phyloP scores from a whole-genome alignment of 352 stramenopile species.

The Globisporangium nagaii region DNA sequence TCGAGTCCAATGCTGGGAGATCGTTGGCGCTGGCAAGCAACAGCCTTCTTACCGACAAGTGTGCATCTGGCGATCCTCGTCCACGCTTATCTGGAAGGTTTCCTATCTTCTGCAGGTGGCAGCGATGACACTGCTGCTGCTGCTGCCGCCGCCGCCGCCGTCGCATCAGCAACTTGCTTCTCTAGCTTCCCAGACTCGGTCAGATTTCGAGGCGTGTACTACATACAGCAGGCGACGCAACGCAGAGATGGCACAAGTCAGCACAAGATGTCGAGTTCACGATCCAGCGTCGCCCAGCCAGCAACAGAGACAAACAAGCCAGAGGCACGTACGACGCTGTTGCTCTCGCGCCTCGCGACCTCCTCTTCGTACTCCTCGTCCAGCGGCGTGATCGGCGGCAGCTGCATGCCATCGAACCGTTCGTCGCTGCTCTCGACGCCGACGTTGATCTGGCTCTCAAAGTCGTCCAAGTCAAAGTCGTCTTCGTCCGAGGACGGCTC shows the following conservation, averaged over 20 bases:
- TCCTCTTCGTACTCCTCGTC: slow-evolving; percentile 62
- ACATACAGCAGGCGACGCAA: no score
- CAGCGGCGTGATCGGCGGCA: slow-evolving; percentile 27
- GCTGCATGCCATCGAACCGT: background rate
- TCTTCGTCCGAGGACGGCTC: slow-evolving; percentile 39
- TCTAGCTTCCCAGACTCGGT: background rate
- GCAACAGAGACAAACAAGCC: background rate
- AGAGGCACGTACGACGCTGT: slow-evolving; percentile 23
- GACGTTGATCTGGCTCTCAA: slow-evolving; percentile 25
- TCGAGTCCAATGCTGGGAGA: no score
- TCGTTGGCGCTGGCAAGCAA: no score
- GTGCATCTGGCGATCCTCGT: no score
- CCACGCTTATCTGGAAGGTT: background rate
- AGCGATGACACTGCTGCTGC: no score
- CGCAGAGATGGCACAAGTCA: no score
- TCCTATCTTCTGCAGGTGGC: no score
- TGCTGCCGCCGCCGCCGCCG: background rate
- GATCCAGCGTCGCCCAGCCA: background rate
- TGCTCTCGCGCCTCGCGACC: slow-evolving; percentile 50
- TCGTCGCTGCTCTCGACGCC: slow-evolving; percentile 13
- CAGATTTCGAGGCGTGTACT: slow-evolving; percentile 9
- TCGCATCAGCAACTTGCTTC: background rate
- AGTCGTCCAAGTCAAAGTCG: slow-evolving; percentile 43
- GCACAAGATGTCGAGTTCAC: no score
- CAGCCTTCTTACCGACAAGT: no score